Percentiles rank a stretch among this genome's conserved stretches.
These are phyloP conservation scores for Hymenoscyphus infarciens DNA, from an alignment of 2,329 filamentous ascomycete species.

Conservation along the genomic window DNA sequence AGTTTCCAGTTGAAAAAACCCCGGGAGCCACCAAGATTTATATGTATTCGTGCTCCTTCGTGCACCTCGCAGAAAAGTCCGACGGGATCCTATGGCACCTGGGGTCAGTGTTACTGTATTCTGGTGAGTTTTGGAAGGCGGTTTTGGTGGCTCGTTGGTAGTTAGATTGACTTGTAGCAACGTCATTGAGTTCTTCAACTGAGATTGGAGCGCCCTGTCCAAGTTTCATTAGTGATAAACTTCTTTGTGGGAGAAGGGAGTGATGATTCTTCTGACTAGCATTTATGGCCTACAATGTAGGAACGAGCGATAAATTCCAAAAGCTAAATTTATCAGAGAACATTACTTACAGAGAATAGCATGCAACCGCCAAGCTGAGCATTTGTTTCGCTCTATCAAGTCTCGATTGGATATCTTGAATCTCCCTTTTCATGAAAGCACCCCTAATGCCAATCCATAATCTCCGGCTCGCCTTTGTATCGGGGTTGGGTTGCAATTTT, in stretches of 20 bases:
- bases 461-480: no score
- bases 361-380: background rate
- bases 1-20: background rate
- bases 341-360: background rate
- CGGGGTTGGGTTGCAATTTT: no score
- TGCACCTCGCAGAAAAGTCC: background rate
- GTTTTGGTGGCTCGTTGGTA: background rate
- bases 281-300: no score
- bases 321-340: background rate
- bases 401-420: background rate
- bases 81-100: background rate
- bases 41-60: background rate
- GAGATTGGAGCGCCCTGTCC: background rate
- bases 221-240: background rate
- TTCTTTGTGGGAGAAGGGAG: no score
- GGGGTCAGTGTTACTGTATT: background rate
- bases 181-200: background rate
- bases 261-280: no score
- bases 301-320: no score
- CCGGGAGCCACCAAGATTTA: background rate
- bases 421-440: background rate
- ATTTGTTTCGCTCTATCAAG: background rate
- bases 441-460: no score
- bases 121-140: background rate
- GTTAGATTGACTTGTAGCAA: background rate